phyloP scores from a whole-genome alignment of 2,329 filamentous ascomycete genomes.

The Cladosporium halotolerans region DNA sequence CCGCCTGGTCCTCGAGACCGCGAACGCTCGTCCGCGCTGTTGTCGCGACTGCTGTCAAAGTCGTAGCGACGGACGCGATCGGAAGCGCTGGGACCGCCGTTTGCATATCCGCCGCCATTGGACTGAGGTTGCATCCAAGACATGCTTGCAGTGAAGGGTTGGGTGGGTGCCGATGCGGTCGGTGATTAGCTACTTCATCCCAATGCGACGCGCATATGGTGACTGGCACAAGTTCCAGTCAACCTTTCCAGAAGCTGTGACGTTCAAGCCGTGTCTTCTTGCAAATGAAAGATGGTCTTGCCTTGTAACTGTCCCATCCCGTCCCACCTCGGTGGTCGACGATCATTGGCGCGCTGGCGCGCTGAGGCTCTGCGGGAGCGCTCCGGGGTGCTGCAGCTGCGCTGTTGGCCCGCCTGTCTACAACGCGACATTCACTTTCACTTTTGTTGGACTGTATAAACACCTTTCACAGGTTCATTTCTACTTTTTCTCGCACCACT shows the following conservation, averaged over 20 bases:
- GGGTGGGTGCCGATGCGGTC: not conserved
- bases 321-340: too few relatives aligned
- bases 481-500: too few relatives aligned
- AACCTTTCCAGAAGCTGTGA: too few relatives aligned
- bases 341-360: too few relatives aligned
- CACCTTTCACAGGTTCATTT: too few relatives aligned
- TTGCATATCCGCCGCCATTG: constrained; percentile 27
- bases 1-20: constrained; percentile 33
- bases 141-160: constrained; percentile 1
- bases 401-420: not conserved
- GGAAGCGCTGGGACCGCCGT: not conserved
- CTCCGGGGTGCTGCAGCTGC: not conserved
- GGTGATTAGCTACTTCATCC: not conserved
- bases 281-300: too few relatives aligned
- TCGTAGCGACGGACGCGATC: constrained; percentile 30
- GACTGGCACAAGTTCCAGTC: too few relatives aligned
- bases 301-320: too few relatives aligned
- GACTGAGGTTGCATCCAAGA: constrained; percentile 16
- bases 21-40: constrained; percentile 31
- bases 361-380: not conserved
- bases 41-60: constrained; percentile 31
- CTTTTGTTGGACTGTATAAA: not conserved
- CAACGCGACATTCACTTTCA: not conserved
- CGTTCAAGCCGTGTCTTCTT: too few relatives aligned
- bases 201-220: not conserved